Conservation (phyloP, 306 rosid genomes). For the Fagus crenata region DNA sequence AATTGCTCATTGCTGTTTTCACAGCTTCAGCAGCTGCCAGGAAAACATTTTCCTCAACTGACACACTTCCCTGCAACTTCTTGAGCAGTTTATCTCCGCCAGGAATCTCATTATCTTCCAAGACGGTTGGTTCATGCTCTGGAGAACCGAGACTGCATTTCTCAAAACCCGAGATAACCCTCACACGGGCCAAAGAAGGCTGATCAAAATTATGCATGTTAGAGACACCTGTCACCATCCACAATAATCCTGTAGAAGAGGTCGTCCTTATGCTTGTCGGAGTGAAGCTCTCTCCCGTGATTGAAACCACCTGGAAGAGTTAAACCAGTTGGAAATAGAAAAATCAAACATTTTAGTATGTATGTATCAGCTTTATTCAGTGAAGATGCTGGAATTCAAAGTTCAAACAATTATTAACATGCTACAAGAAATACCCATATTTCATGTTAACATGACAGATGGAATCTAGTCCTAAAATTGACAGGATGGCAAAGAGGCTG, state of each 20-base stretch:
- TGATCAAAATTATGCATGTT: slow-evolving; percentile 45
- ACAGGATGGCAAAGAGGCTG: neutral
- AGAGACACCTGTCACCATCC: slow-evolving; percentile 90
- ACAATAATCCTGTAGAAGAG: slow-evolving; percentile 49
- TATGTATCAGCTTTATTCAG: neutral
- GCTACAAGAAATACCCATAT: neutral
- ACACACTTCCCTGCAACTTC: slow-evolving; percentile 75
- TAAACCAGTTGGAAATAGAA: neutral
- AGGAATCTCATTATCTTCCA: slow-evolving; percentile 64
- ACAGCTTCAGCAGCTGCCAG: slow-evolving; percentile 80
- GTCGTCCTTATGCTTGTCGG: slow-evolving; percentile 68
- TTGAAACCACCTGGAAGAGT: slow-evolving; percentile 59
- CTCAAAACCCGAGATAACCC: slow-evolving; percentile 52
- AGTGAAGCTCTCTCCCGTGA: slow-evolving; percentile 65
- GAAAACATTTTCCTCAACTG: slow-evolving; percentile 56
- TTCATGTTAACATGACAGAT: neutral
- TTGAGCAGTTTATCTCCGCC: slow-evolving; percentile 66
- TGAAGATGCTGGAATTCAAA: neutral
- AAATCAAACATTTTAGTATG: neutral
- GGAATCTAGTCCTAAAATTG: slow-evolving; percentile 19
- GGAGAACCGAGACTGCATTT: slow-evolving; percentile 14
- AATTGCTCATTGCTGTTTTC: slow-evolving; percentile 80
- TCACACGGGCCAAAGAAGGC: slow-evolving; percentile 63
- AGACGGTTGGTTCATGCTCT: slow-evolving; percentile 37
- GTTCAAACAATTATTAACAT: neutral